Base-by-base conservation (phyloP, 2,329 filamentous ascomycete species). In the Penicillium sp. region DNA sequence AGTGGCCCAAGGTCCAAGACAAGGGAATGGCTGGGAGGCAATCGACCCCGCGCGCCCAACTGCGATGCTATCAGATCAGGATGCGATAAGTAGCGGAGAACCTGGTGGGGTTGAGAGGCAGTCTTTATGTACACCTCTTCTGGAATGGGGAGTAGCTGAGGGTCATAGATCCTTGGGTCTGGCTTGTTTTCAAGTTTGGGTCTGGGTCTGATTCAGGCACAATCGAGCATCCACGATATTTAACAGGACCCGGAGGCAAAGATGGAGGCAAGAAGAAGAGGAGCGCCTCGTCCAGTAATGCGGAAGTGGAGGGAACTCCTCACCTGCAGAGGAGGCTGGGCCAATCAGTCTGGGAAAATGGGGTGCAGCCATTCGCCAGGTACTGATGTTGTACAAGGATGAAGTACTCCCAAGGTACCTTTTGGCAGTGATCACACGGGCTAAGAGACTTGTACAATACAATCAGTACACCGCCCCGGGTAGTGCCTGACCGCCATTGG, bases 261-360 rank as follows among this genome's bases (percentile, higher is more conserved):
- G 37, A 33, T 25, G 28, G 59, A 30, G 57, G 45, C 46, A 55
- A 43, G 38, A 45, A 59, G 56, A 59, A 55, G 55, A 53, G 43
- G 48, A 61, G 45, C 58, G 60, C 60, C 64, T 67, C 57, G 62
- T 63, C 52, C 57, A 65, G 52, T 57, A 64, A 68, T 65, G 65
- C 53, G 65, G 63, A 42, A 60, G 28, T 57, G 57, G 55, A 61
- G 59, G 54, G 63, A 65, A 67, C 66, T 67, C 66, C 65, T 68
- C 64, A 63, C 59, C 62, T 61, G 64, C 66, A 64, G 59, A 64
- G 66, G 72, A 70, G 72, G 72, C 65, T 73, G 71, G 72, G 57
- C 72, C 71, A 74, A 74, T 73, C 64, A 69, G 30, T 26, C 61
- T 35, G 13, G 43, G 14, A 26, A 14, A 25, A n/a, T 28, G 43